Percentiles rank a stretch among this genome's conserved stretches.
These are phyloP conservation scores for Erodium trifolium DNA, from an alignment of 441 rosid species.

Conservation along the genomic window DNA sequence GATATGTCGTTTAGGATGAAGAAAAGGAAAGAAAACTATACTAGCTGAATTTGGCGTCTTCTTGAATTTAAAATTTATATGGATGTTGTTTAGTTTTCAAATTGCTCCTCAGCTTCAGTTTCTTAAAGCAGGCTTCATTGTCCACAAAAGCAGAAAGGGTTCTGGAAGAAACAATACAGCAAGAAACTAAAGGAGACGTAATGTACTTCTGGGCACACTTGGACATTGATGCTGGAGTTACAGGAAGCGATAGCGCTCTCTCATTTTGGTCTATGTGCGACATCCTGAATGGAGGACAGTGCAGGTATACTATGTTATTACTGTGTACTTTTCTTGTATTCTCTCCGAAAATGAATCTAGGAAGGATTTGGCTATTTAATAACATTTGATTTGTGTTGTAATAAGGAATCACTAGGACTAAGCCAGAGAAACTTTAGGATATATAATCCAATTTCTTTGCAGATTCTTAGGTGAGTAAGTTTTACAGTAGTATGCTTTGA, in stretches of 20 bases:
- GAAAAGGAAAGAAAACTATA: background rate
- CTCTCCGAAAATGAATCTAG: background rate
- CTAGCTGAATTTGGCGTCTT: slow-evolving; percentile 10
- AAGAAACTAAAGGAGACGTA: slow-evolving; percentile 59
- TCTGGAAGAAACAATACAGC: slow-evolving; percentile 57
- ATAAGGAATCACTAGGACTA: background rate
- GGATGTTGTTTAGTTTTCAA: slow-evolving; percentile 1
- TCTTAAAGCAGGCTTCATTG: slow-evolving; percentile 66
- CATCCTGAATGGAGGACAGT: slow-evolving; percentile 75
- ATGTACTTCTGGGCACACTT: slow-evolving; percentile 84
- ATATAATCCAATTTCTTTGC: background rate
- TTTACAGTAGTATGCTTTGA: slow-evolving; percentile 1
- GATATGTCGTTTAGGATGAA: background rate
- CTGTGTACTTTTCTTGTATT: background rate
- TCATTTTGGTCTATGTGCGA: slow-evolving; percentile 97
- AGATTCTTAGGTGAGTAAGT: background rate
- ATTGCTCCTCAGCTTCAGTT: slow-evolving; percentile 16
- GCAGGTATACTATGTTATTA: slow-evolving; percentile 50
- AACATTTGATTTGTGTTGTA: background rate
- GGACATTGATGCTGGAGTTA: slow-evolving; percentile 46
- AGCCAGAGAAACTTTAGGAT: slow-evolving; percentile 1
- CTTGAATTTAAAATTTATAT: slow-evolving; percentile 9
- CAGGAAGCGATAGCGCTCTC: slow-evolving; percentile 39
- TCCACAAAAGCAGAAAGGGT: slow-evolving; percentile 66
- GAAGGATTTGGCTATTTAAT: background rate